A percentile compares a stretch with the other conserved stretches of the same genome.
Evolutionary conservation across 2,329 filamentous ascomycete genomes (phyloP).

Genomic region (Arthroderma uncinatum): DNA sequence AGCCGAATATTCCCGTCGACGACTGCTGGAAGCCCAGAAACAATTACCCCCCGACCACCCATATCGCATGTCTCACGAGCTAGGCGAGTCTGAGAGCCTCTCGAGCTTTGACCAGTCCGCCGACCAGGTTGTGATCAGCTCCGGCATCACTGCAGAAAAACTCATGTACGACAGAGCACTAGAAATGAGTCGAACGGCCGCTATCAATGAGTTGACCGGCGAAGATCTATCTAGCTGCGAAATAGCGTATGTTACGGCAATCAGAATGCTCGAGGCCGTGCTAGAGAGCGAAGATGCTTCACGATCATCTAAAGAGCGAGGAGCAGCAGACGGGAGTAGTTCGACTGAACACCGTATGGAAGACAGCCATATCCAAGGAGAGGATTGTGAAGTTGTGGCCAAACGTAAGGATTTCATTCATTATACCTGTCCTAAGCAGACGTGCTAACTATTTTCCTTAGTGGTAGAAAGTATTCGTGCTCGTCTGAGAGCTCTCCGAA

Average conservation of each 20-base stretch:
- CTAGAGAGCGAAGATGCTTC: conserved; percentile 61
- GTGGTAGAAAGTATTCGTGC: conserved; percentile 41
- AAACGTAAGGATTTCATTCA: conserved; percentile 34
- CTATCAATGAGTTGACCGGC: conserved; percentile 89
- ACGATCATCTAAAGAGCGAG: conserved; percentile 19
- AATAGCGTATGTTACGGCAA: conserved; percentile 83
- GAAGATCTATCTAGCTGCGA: conserved; percentile 81
- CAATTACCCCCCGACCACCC: conserved; percentile 75
- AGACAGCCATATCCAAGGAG: conserved; percentile 36
- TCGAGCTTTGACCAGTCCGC: conserved; percentile 43
- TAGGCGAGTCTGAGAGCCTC: conserved; percentile 47
- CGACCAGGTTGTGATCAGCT: conserved; percentile 72
- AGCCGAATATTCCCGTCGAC: conserved; percentile 82
- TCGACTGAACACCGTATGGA: conserved; percentile 27
- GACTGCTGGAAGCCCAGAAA: conserved; percentile 75
- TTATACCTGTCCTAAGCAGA: background rate
- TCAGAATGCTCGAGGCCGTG: conserved; percentile 89
- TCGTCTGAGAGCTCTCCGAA: conserved; percentile 37
- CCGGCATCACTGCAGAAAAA: conserved; percentile 87
- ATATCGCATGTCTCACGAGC: conserved; percentile 62
- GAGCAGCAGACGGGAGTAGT: conserved; percentile 12
- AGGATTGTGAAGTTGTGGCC: conserved; percentile 40
- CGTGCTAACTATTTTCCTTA: conserved; percentile 15
- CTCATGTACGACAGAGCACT: conserved; percentile 95
- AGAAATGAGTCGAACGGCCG: conserved; percentile 90